Base-by-base conservation (phyloP, 768 basidiomycete species). In the Mycena rebaudengoi region DNA sequence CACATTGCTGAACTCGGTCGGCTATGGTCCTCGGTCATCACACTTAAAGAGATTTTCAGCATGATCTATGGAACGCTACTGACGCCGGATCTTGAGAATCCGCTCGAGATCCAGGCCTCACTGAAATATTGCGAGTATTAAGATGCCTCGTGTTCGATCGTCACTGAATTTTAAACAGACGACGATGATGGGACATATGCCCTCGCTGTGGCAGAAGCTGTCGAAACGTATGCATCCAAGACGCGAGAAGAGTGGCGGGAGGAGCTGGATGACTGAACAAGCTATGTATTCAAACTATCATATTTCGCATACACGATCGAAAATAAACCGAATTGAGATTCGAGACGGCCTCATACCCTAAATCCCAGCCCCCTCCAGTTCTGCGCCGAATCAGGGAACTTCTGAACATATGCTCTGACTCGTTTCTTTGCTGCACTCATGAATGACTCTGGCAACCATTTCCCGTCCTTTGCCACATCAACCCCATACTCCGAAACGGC, bases 381-480 rank as follows among this genome's bases (percentile, higher is more conserved):
- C 46, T 35, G 53, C 32, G 39, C 54, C 4, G 67, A 66, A 11
- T 55, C 44, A 1, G 75, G 74, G 45, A 54, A 70, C 26, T 39
- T 30, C 39, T 64, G 39, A 2, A 73, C 69, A 63, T 72, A 77
- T n/a, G 58, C 49, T 35, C 37, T 64, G 3, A 79, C 70, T n/a
- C 74, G 62, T 20, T 58, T 61, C 37, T 59, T 64, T 23, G 74
- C 73, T 26, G 72, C 72, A 12, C 52, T 46, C 20, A 77, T 51
- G 58, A 79, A 79, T 61, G 58, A 69, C 33, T 59, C 54, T 8
- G 76, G 77, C 41, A 76, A 60, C 76, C 77, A 80, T 25, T 52
- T 66, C 56, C 49, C 54, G 21, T 71, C 70, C 28, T 44, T 55
- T 41, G 61, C 57, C 54, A 74, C 43, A 37, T 72, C 60, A 0